Conservation (phyloP, 2,329 filamentous ascomycete genomes). For the Nemania sp. region DNA sequence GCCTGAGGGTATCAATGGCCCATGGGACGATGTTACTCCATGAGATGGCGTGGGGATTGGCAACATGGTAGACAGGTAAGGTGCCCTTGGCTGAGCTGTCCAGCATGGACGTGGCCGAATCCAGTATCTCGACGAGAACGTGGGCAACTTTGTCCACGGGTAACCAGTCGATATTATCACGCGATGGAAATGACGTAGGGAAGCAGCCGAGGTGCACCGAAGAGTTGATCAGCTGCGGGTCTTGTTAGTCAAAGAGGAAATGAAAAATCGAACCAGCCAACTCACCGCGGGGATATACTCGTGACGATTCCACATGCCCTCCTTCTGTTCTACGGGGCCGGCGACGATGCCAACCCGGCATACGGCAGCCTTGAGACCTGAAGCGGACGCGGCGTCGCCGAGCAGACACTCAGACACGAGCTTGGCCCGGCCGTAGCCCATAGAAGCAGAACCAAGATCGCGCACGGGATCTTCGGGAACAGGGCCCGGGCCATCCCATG, state of each 20-base stretch:
- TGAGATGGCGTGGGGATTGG: constrained; percentile 2
- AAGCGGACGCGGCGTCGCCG: not conserved
- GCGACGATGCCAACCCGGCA: constrained; percentile 7
- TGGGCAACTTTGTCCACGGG: constrained; percentile 8
- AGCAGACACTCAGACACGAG: constrained; percentile 6
- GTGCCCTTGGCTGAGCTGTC: not conserved
- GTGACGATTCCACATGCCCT: constrained; percentile 13
- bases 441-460: not conserved
- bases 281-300: constrained; percentile 11
- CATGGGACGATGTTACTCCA: constrained; percentile 4
- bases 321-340: not conserved
- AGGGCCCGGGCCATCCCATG: not conserved
- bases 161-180: constrained; percentile 6
- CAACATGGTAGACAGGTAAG: not conserved
- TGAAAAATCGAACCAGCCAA: not conserved
- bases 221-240: not conserved
- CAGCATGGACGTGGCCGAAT: not conserved
- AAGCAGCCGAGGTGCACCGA: constrained; percentile 6
- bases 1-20: not conserved
- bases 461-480: not conserved
- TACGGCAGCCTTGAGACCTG: constrained; percentile 1
- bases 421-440: constrained; percentile 1
- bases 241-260: not conserved
- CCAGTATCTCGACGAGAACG: not conserved
- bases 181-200: constrained; percentile 1